Evolutionary conservation across 2,329 filamentous ascomycete genomes (phyloP).

Genomic region (Microdochium bolleyi): DNA sequence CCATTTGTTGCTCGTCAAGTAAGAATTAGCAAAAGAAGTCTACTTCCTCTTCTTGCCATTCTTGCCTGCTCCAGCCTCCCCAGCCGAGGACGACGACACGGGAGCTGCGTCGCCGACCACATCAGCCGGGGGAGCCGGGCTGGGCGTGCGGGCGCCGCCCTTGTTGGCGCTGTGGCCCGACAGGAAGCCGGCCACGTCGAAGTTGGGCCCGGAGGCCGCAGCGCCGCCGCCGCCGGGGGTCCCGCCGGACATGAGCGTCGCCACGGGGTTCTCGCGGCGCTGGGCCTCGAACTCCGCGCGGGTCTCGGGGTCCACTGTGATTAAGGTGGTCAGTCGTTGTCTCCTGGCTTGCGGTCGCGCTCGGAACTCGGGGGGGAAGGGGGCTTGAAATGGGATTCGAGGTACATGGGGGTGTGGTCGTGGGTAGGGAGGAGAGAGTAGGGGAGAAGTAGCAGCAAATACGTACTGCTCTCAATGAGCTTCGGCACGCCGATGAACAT

Average conservation of each 20-base stretch:
- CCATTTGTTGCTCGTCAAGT: too few species aligned
- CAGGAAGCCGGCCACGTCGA: constrained; percentile 57
- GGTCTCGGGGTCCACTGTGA: constrained; percentile 89
- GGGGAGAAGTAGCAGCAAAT: background rate
- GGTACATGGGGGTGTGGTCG: background rate
- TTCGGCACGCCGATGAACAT: constrained; percentile 92
- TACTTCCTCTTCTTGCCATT: background rate
- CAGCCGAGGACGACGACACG: too few species aligned
- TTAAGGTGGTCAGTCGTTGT: too few species aligned
- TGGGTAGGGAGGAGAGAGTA: background rate
- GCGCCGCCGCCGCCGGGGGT: constrained; percentile 29
- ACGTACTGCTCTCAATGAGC: constrained; percentile 88
- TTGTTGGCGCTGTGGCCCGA: constrained; percentile 44
- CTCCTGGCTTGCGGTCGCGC: too few species aligned
- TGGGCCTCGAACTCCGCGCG: constrained; percentile 87
- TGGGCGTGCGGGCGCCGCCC: constrained; percentile 14
- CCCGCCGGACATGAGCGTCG: constrained; percentile 41
- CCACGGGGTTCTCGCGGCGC: constrained; percentile 67
- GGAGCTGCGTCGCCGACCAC: constrained; percentile 4
- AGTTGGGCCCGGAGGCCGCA: constrained; percentile 40
- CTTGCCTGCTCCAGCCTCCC: background rate
- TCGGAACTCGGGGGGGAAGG: background rate
- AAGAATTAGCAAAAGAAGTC: too few species aligned
- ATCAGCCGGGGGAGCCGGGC: constrained; percentile 10
- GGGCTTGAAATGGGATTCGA: background rate